These are phyloP conservation scores for Podaxis rugospora DNA, from an alignment of 768 basidiomycete species.

Conservation along the genomic window DNA sequence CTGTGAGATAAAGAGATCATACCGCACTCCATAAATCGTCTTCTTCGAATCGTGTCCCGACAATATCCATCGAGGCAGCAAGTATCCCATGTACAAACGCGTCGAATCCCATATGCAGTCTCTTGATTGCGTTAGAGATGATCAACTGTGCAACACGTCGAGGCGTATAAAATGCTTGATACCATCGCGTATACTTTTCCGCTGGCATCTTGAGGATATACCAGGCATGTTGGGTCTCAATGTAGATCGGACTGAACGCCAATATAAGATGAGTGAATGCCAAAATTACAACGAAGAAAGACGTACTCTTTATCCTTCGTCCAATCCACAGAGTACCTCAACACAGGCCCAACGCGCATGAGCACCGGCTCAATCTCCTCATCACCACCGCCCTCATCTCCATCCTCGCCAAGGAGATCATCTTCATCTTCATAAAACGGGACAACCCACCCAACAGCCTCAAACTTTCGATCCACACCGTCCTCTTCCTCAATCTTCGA, in stretches of 20 bases:
- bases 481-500: conserved; percentile 41
- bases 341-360: conserved; percentile 43
- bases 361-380: conserved; percentile 32
- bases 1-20: conserved; percentile 9
- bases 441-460: conserved; percentile 52
- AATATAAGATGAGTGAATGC: background rate
- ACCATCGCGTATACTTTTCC: conserved; percentile 36
- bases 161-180: conserved; percentile 45
- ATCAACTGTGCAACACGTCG: conserved; percentile 49
- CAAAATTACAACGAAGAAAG: conserved; percentile 3
- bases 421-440: conserved; percentile 42
- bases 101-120: conserved; percentile 24
- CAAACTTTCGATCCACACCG: conserved; percentile 34
- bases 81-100: conserved; percentile 32
- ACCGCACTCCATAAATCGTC: conserved; percentile 30
- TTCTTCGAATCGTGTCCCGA: conserved; percentile 29
- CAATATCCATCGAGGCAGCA: conserved; percentile 27
- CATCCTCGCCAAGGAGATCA: conserved; percentile 48
- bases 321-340: conserved; percentile 49
- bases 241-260: conserved; percentile 49
- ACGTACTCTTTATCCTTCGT: conserved; percentile 46
- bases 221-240: conserved; percentile 62
- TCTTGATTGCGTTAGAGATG: conserved; percentile 27
- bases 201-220: conserved; percentile 54
- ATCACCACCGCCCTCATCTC: conserved; percentile 61